phyloP scores from a whole-genome alignment of 768 basidiomycete species.

The Leccinum broughii region DNA sequence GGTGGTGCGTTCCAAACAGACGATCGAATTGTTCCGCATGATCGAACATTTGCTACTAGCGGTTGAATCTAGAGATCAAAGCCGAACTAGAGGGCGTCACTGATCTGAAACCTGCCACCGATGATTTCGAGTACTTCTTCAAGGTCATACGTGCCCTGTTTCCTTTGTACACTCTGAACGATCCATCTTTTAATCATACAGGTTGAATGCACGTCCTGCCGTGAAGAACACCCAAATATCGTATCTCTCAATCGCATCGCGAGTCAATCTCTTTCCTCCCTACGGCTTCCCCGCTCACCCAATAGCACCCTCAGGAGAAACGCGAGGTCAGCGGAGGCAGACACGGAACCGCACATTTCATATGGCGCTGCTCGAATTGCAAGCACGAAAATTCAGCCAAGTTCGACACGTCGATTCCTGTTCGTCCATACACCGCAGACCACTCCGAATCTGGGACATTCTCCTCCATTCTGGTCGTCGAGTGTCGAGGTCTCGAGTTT shows the following conservation, averaged over 20 bases:
- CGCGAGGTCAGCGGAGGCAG: constrained; percentile 65
- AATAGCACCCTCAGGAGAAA: constrained; percentile 51
- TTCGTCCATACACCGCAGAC: constrained; percentile 59
- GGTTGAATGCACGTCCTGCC: constrained; percentile 81
- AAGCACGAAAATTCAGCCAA: constrained; percentile 83
- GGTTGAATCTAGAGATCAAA: constrained; percentile 65
- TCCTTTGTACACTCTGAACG: not conserved
- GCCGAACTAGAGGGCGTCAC: constrained; percentile 83
- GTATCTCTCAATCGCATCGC: constrained; percentile 74
- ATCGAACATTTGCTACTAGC: constrained; percentile 35
- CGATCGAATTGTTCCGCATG: not conserved
- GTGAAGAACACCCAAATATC: constrained; percentile 71
- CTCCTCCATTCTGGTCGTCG: constrained; percentile 66
- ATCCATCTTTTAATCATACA: constrained; percentile 20
- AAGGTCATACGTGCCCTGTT: constrained; percentile 43
- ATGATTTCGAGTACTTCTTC: constrained; percentile 82
- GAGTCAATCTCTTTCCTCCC: constrained; percentile 9
- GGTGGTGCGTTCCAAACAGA: constrained; percentile 47
- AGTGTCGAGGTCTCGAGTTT: constrained; percentile 88
- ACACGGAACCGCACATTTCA: constrained; percentile 71
- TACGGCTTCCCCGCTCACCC: constrained; percentile 3
- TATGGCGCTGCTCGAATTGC: constrained; percentile 78
- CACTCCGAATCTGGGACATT: constrained; percentile 51
- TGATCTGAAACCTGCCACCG: constrained; percentile 58
- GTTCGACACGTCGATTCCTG: constrained; percentile 55